These are phyloP conservation scores for Basidiobolus meristosporus DNA, from an alignment of 371 early-diverging fungal genomes.

Conservation along the genomic window DNA sequence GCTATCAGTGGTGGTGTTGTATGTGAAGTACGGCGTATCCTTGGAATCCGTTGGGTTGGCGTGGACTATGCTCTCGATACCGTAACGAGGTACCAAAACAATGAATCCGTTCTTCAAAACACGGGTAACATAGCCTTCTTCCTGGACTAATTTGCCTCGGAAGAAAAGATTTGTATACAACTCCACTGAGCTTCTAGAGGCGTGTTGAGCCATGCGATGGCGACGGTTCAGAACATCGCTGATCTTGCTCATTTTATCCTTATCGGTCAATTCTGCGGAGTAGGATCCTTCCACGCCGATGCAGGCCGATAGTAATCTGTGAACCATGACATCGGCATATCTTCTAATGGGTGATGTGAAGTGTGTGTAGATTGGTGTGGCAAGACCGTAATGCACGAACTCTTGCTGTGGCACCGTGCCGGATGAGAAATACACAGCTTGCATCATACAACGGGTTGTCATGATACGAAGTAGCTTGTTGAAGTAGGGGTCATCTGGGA, in stretches of 20 bases:
- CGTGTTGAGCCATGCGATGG: slow-evolving; percentile 89
- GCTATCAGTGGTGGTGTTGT: slow-evolving; percentile 13
- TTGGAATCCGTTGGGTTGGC: slow-evolving; percentile 11
- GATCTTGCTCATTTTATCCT: slow-evolving; percentile 51
- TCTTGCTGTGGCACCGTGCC: slow-evolving; percentile 55
- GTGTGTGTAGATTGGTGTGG: slow-evolving; percentile 74
- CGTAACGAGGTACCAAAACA: slow-evolving; percentile 79
- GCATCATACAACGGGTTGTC: slow-evolving; percentile 90
- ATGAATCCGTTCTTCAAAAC: slow-evolving; percentile 84
- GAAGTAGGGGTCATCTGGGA: slow-evolving; percentile 63
- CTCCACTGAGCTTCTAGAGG: slow-evolving; percentile 81
- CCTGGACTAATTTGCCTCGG: slow-evolving; percentile 60
- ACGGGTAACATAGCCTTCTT: slow-evolving; percentile 79
- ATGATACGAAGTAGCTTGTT: slow-evolving; percentile 78
- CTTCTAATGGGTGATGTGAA: slow-evolving; percentile 95
- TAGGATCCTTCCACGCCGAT: slow-evolving; percentile 37
- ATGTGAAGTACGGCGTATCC: slow-evolving; percentile 9
- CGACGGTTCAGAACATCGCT: slow-evolving; percentile 86
- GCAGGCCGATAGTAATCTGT: slow-evolving; percentile 67
- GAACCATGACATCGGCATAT: slow-evolving; percentile 90
- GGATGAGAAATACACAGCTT: slow-evolving; percentile 76
- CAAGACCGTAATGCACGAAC: slow-evolving; percentile 78
- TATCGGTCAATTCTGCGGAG: slow-evolving; percentile 60
- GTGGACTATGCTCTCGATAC: slow-evolving; percentile 84
- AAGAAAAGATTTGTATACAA: slow-evolving; percentile 88